Conservation (phyloP, 1,284 basidiomycete genomes). For the Marasmius fiardii region DNA sequence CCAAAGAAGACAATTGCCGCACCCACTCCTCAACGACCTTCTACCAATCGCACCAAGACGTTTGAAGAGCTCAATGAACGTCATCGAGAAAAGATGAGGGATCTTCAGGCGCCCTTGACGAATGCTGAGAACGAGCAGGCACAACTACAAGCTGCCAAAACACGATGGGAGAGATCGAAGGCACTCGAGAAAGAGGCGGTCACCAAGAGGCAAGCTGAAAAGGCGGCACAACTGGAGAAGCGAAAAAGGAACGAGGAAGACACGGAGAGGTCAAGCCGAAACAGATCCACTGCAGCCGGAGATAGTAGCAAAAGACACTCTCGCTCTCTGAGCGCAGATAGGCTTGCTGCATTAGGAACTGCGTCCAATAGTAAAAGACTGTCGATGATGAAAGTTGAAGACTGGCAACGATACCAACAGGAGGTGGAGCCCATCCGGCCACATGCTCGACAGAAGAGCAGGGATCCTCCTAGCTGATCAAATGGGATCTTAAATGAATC, state of each 20-base stretch:
- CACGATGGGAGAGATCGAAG: slow-evolving; percentile 74
- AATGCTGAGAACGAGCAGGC: slow-evolving; percentile 69
- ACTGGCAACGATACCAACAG: slow-evolving; percentile 74
- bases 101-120: slow-evolving; percentile 72
- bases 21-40: slow-evolving; percentile 44
- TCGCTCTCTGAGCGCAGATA: slow-evolving; percentile 55
- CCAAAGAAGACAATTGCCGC: slow-evolving; percentile 48
- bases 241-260: slow-evolving; percentile 43
- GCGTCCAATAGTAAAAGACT: slow-evolving; percentile 50
- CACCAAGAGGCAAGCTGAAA: slow-evolving; percentile 66
- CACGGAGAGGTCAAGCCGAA: slow-evolving; percentile 26
- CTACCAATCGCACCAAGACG: slow-evolving; percentile 57
- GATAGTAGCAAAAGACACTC: slow-evolving; percentile 37
- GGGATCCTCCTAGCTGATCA: slow-evolving; percentile 23
- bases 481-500: slow-evolving; percentile 7
- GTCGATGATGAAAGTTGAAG: slow-evolving; percentile 76
- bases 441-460: slow-evolving; percentile 25
- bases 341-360: slow-evolving; percentile 42
- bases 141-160: slow-evolving; percentile 62
- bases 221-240: slow-evolving; percentile 52
- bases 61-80: slow-evolving; percentile 79
- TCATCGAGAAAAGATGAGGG: slow-evolving; percentile 76
- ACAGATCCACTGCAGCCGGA: slow-evolving; percentile 23
- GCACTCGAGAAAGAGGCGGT: slow-evolving; percentile 67
- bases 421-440: slow-evolving; percentile 34